Conservation (phyloP, 2,329 filamentous ascomycete species). For the Talaromyces amestolkiae region DNA sequence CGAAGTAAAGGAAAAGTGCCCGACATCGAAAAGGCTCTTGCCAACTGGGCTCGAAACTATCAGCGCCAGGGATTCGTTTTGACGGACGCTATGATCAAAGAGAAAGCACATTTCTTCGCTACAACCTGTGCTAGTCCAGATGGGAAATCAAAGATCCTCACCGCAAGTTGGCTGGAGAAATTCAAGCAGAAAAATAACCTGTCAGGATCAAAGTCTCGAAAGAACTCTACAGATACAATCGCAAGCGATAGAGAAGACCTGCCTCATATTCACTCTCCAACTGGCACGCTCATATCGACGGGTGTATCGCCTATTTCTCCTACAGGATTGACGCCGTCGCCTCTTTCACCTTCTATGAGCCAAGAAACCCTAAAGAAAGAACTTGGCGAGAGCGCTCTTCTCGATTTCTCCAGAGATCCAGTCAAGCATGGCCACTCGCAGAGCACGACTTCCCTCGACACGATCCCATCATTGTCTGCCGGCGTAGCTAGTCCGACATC, state of each 20-base stretch:
- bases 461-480: constrained; percentile 65
- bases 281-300: constrained; percentile 59
- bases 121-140: constrained; percentile 70
- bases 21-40: constrained; percentile 86
- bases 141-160: constrained; percentile 68
- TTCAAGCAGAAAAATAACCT: constrained; percentile 87
- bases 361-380: constrained; percentile 66
- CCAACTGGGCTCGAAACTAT: constrained; percentile 81
- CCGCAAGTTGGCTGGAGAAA: constrained; percentile 80
- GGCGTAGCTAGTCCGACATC: constrained; percentile 71
- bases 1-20: constrained; percentile 79
- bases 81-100: constrained; percentile 76
- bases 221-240: constrained; percentile 47
- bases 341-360: constrained; percentile 66
- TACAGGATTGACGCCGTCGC: constrained; percentile 62
- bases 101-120: constrained; percentile 80
- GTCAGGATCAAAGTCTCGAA: constrained; percentile 53
- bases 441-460: constrained; percentile 65
- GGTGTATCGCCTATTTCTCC: constrained; percentile 73
- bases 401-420: constrained; percentile 61
- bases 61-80: constrained; percentile 72
- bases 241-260: constrained; percentile 67
- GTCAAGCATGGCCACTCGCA: constrained; percentile 63
- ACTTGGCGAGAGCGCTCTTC: constrained; percentile 54
- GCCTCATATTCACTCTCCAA: constrained; percentile 57